Conservation (phyloP, 345 rosid genomes). For the Psidium guajava region DNA sequence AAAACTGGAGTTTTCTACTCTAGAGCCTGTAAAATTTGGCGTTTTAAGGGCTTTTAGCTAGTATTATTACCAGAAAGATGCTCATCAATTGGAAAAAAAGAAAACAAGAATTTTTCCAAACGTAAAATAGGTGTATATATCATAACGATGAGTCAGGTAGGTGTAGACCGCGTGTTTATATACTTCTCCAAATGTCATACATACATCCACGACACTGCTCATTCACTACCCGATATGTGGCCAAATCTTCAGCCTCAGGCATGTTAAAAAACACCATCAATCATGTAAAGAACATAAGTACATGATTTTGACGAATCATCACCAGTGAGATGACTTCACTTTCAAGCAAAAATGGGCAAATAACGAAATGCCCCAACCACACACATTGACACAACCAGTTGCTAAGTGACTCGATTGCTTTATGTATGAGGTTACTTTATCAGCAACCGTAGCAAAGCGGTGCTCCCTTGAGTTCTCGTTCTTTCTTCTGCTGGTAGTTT, state of each 20-base stretch:
- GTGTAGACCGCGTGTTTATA: not conserved
- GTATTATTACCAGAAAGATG: not conserved
- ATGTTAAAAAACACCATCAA: not conserved
- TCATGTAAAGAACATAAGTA: not conserved
- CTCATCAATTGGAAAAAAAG: not conserved
- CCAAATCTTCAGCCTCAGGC: not conserved
- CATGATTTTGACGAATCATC: not conserved
- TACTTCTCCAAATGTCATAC: not conserved
- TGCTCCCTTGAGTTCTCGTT: slow-evolving; percentile 61
- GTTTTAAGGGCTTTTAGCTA: not conserved
- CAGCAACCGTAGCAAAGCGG: slow-evolving; percentile 52
- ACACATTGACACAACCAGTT: not conserved
- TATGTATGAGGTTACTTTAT: slow-evolving; percentile 31
- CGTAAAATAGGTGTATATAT: not conserved
- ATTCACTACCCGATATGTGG: not conserved
- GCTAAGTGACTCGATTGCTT: not conserved
- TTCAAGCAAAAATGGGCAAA: not conserved
- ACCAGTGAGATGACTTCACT: not conserved
- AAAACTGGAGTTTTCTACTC: not conserved
- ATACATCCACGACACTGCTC: not conserved
- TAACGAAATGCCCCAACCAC: not conserved
- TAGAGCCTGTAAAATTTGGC: not conserved
- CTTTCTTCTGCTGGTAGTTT: slow-evolving; percentile 16
- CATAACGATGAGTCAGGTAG: not conserved
- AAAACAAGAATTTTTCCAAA: not conserved